Evolutionary conservation across 805 yeast genomes (phyloP).

Genomic region (Yarrowia sp.): DNA sequence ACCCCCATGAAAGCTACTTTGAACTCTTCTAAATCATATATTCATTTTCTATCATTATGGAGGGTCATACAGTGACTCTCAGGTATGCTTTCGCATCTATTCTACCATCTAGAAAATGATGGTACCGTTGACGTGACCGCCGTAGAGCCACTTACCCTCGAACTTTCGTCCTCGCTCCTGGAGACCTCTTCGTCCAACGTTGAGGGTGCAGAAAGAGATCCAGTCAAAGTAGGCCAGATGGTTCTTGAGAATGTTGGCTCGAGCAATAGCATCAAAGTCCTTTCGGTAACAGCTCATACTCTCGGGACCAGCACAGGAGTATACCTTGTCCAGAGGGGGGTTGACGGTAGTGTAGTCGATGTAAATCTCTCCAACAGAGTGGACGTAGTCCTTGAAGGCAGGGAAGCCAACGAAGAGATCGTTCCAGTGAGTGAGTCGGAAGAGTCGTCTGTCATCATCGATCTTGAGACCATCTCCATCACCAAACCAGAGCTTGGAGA

Average conservation of each 20-base stretch:
- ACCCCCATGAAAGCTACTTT: no score
- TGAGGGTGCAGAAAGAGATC: slow-evolving; percentile 14
- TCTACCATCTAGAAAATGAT: background rate
- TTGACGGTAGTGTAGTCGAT: slow-evolving; percentile 6
- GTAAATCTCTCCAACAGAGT: slow-evolving; percentile 18
- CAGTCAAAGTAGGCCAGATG: slow-evolving; percentile 27
- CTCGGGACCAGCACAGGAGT: slow-evolving; percentile 24
- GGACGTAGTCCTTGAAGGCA: slow-evolving; percentile 15
- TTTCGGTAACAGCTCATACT: slow-evolving; percentile 24
- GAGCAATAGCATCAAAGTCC: slow-evolving; percentile 2
- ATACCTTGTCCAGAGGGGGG: slow-evolving; percentile 11
- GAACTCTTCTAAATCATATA: no score
- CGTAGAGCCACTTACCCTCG: background rate
- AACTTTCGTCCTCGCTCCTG: slow-evolving; percentile 12
- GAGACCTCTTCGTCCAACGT: slow-evolving; percentile 9
- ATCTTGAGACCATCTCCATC: slow-evolving; percentile 1
- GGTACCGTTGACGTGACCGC: background rate
- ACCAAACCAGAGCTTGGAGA: slow-evolving; percentile 15
- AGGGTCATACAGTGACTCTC: background rate
- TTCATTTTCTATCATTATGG: background rate
- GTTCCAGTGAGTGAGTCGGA: slow-evolving; percentile 26
- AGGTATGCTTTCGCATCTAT: background rate
- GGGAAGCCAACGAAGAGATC: slow-evolving; percentile 19
- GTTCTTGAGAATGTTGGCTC: slow-evolving; percentile 22
- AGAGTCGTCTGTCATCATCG: background rate